Conservation (phyloP, 2,329 filamentous ascomycete species). For the Botrytis medusae region DNA sequence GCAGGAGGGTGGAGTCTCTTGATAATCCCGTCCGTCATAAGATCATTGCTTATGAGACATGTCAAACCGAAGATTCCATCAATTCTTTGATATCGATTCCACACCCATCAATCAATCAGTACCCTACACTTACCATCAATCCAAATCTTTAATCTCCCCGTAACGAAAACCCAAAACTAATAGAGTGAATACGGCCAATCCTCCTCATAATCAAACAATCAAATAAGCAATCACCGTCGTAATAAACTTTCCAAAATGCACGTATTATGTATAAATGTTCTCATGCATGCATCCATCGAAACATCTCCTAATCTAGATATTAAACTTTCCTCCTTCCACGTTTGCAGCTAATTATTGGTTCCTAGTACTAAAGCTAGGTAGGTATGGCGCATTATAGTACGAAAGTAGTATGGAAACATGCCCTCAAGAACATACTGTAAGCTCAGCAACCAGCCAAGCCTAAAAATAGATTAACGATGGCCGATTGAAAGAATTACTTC, state of each 20-base stretch:
- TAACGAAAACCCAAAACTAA: neutral
- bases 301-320: neutral
- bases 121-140: neutral
- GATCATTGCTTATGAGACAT: slow-evolving; percentile 5
- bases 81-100: neutral
- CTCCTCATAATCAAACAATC: neutral
- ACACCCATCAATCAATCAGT: neutral
- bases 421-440: neutral
- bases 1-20: neutral
- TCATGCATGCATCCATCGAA: neutral
- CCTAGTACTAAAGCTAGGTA: neutral
- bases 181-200: neutral
- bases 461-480: neutral
- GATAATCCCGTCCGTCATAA: slow-evolving; percentile 1
- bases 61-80: neutral
- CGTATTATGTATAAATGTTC: neutral
- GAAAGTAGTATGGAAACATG: neutral
- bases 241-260: neutral
- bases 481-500: neutral
- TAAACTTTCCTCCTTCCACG: neutral
- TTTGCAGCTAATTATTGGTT: neutral
- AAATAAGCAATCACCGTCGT: neutral
- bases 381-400: neutral
- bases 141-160: neutral
- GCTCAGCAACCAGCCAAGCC: neutral